phyloP scores from a whole-genome alignment of 148 eudicot species.

The Fallopia convolvulus region DNA sequence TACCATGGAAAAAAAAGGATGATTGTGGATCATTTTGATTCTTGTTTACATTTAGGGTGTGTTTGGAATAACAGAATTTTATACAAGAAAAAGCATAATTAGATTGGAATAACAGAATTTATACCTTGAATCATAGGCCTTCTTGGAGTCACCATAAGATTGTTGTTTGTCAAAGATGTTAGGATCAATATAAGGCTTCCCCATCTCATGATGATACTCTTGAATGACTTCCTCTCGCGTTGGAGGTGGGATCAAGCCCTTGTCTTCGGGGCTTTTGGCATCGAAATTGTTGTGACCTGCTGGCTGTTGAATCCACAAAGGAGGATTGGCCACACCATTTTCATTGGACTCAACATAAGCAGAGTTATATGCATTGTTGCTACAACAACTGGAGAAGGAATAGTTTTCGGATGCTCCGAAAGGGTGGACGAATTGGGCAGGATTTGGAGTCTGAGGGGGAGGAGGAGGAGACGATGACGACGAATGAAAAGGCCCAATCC shows the following conservation, averaged over 20 bases:
- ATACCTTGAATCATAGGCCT: constrained; percentile 55
- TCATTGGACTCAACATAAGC: constrained; percentile 27
- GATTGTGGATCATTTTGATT: too few relatives aligned
- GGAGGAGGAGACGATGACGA: background rate
- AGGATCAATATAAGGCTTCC: constrained; percentile 45
- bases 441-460: background rate
- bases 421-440: background rate
- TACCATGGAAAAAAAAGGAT: background rate
- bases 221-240: constrained; percentile 37
- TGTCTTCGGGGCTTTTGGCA: background rate
- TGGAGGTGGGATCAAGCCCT: constrained; percentile 18
- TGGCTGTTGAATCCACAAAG: constrained; percentile 35
- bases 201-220: constrained; percentile 50
- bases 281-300: background rate
- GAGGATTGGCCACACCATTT: constrained; percentile 2
- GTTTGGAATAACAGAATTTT: too few relatives aligned
- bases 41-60: too few relatives aligned
- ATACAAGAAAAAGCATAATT: too few relatives aligned
- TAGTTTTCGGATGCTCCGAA: constrained; percentile 13
- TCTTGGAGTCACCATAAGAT: constrained; percentile 45
- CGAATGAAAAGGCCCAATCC: constrained; percentile 26
- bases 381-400: constrained; percentile 31
- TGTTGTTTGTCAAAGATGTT: constrained; percentile 67
- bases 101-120: background rate
- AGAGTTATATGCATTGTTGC: constrained; percentile 22